A percentile compares a stretch with the other conserved stretches of the same genome.
phyloP scores from a whole-genome alignment of 129 eudicot species.

The sunflower (Helianthus annuus) region HanXRQr2.0-SUNRISE NC_035445.2:122738325-122738824 shows the following conservation, averaged over 20 bases:
- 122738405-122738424: too few species aligned
- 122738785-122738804: constrained; percentile 45
- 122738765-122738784: constrained; percentile 48
- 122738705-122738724: constrained; percentile 59
- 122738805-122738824: constrained; percentile 46
- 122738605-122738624: constrained; percentile 11
- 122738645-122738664: constrained; percentile 35
- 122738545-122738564: constrained; percentile 30
- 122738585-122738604: constrained; percentile 21
- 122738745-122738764: constrained; percentile 57
- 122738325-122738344: too few species aligned
- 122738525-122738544: constrained; percentile 12
- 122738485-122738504: neutral
- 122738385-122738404: too few species aligned
- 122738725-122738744: constrained; percentile 40
- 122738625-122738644: constrained; percentile 7
- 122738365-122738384: neutral
- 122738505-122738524: neutral
- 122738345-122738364: neutral
- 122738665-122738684: constrained; percentile 98
- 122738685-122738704: constrained; percentile 72
- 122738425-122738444: too few species aligned
- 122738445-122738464: too few species aligned
- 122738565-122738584: constrained; percentile 8
- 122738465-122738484: constrained; percentile 1